Evolutionary conservation across 2,329 filamentous ascomycete genomes (phyloP), one percentile per base, ranked within the genome.

Genomic region (Fusarium longipes): DNA sequence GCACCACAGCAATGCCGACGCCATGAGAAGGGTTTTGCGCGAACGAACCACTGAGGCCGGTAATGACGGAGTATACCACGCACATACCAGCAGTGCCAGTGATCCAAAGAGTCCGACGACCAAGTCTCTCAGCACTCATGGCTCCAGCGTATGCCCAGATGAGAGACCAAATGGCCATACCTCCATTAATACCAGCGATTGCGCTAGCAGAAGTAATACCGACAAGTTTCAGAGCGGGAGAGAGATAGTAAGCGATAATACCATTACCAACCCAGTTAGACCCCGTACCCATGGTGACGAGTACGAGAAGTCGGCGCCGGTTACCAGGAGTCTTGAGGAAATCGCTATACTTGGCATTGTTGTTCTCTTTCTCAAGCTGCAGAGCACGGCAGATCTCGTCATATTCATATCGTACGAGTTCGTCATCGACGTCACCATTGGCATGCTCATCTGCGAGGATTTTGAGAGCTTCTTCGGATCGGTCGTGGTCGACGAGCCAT

Each of bases 241-340:
- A 85, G 57, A 87, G 84, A 72, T 90, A 90, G 74, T 90, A 89
- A 47, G 82, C 85, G 66, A 90, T 86, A 6, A 90, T 78, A 11
- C 85, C 87, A 70, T 90, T 90, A 33, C 88, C 88, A 45, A 83
- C 86, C 78, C 87, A 90, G 75, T 90, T 87, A 0, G 86, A 88
- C 66, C 89, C 88, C 59, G 89, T 77, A 58, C 87, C 88, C n/a
- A 90, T 81, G 0, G 86, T 87, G 30, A 88, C 75, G 18, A 89
- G 79, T 48, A 90, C 82, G 29, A 84, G 79, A 36, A 91, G 78
- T 8, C 88, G 82, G 75, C 87, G 86, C 48, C 87, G 82, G 78
- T 91, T 90, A n/a, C 88, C 87, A 61, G 81, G 82, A 6, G 88
- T 90, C 54, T 79, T 79, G 68, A 90, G 71, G 68, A 90, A 88